These are phyloP conservation scores for Mucor irregularis DNA, from an alignment of 371 early-diverging fungal genomes.

Conservation along the genomic window DNA sequence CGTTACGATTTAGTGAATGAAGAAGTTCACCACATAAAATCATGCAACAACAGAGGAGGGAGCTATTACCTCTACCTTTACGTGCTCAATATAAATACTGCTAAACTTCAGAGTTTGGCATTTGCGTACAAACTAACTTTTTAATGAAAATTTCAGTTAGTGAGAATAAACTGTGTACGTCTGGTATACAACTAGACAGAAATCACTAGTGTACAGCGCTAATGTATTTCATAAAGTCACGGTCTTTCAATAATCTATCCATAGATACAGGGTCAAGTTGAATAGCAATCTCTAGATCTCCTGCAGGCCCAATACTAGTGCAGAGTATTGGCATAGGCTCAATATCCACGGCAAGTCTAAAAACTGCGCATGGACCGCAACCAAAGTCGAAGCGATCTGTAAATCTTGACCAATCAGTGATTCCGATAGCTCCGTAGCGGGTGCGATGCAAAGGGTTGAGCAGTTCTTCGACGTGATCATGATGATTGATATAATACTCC, in stretches of 20 bases:
- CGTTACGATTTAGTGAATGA: too few relatives aligned
- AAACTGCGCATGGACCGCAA: background rate
- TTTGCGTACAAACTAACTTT: background rate
- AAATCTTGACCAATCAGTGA: constrained; percentile 23
- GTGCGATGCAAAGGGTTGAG: constrained; percentile 3
- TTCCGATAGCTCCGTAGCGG: constrained; percentile 8
- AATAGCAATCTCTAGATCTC: constrained; percentile 9
- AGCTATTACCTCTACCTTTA: too few relatives aligned
- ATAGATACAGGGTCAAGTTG: constrained; percentile 12
- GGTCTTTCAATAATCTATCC: constrained; percentile 12
- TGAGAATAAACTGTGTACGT: background rate
- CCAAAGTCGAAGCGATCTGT: constrained; percentile 5
- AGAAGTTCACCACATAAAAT: too few relatives aligned
- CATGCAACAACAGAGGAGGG: too few relatives aligned
- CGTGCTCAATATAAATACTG: too few relatives aligned
- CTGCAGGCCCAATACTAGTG: too few relatives aligned
- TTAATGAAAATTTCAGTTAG: too few relatives aligned
- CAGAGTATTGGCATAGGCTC: too few relatives aligned
- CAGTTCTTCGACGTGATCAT: constrained; percentile 1
- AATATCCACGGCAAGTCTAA: too few relatives aligned
- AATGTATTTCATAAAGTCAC: constrained; percentile 7
- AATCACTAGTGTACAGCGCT: background rate
- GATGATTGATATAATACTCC: constrained; percentile 15
- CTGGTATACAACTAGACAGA: background rate
- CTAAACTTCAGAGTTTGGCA: too few relatives aligned